Conservation (phyloP, 371 early-diverging fungal species). For the Entomophthora muscae region DNA sequence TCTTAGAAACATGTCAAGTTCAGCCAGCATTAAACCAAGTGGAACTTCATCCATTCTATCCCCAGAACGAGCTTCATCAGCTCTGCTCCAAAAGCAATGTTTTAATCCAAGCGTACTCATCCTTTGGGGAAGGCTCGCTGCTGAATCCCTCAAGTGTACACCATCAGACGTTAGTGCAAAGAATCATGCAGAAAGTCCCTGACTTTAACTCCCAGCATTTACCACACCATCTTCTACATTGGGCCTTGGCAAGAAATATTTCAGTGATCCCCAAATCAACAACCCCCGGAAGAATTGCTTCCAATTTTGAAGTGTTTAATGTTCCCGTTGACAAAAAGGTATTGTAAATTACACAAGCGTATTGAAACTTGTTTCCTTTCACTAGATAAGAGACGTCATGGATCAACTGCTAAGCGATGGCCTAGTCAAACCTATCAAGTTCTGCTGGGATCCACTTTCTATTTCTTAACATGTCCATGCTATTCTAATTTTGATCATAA, state of each 20-base stretch:
- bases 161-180: background rate
- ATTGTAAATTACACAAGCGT: background rate
- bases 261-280: conserved; percentile 47
- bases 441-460: conserved; percentile 8
- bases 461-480: too few relatives aligned
- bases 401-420: background rate
- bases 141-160: conserved; percentile 4
- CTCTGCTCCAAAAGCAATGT: conserved; percentile 34
- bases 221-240: conserved; percentile 32
- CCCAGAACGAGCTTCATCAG: conserved; percentile 26
- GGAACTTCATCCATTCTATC: conserved; percentile 48
- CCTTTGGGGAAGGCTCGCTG: conserved; percentile 61
- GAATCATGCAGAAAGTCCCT: background rate
- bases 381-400: background rate
- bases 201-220: background rate
- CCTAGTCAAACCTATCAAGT: background rate
- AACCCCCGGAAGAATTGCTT: conserved; percentile 23
- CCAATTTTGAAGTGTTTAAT: conserved; percentile 23
- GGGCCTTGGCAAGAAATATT: conserved; percentile 32
- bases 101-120: conserved; percentile 71
- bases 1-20: conserved; percentile 23
- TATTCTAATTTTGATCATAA: too few relatives aligned
- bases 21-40: conserved; percentile 50
- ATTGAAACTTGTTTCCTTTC: background rate
- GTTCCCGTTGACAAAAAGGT: conserved; percentile 20